Evolutionary conservation across 495 filamentous ascomycete species (phyloP), one percentile per base, ranked within the genome.

Genomic region (Beverwykella pulmonaria): DNA sequence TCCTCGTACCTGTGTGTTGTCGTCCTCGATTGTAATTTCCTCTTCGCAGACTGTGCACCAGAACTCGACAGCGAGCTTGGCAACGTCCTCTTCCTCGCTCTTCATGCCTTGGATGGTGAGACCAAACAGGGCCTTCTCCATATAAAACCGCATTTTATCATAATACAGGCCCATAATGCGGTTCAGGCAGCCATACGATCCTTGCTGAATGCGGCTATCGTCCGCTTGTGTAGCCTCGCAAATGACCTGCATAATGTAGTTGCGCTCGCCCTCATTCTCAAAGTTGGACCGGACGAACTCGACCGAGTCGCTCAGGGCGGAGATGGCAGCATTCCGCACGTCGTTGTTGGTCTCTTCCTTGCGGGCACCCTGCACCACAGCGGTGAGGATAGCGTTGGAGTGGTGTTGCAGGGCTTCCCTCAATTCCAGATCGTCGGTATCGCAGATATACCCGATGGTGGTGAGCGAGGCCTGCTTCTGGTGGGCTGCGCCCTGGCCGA

Each of bases 211-310:
- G 72, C 92, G 86, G 59, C 83, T 83, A 78, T 98, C 93, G 1
- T 86, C 79, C 63, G 92, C 91, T 78, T 98, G 95, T 53, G 95
- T 98, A 58, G 95, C 95, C 81, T 98, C 94, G 79, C 94, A 98
- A 72, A 98, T 90, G 68, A 98, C 94, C 80, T 98, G 94, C 94
- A 98, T 98, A 74, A 98, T 98, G 81, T 98, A 98, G 80, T 98
- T 98, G 39, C 94, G 87, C 81, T 98, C 94, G 68, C 93, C 94
- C 77, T 98, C 94, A 73, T 98, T 96, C 75, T 97, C 94, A 77
- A 98, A 98, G 79, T 98, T 98, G 76, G 90, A 92, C 15, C 91
- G 86, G 34, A 98, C 93, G 75, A 98, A 98, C 77, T 98, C 94
- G 25, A 98, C 86, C n/a, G 92, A 96, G 75, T 98, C 95, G 71